Conservation (phyloP, 2,329 filamentous ascomycete species). For the Mollisiaceae sp. region DNA sequence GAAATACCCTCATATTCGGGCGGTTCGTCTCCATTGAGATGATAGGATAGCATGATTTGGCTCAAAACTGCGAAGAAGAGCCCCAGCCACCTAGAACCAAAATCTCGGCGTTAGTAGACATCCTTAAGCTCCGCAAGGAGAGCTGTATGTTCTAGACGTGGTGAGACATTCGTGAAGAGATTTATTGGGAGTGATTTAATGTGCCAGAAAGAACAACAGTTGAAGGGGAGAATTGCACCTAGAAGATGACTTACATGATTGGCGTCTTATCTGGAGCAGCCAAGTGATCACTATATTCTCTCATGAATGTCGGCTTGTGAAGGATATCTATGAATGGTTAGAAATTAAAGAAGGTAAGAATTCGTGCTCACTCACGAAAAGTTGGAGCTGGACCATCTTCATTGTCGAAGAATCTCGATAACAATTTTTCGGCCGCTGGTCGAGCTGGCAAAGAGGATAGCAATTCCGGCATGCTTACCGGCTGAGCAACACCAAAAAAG, state of each 20-base stretch:
- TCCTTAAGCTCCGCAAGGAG: too few species aligned
- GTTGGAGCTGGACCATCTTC: constrained; percentile 62
- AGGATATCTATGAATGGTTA: constrained; percentile 64
- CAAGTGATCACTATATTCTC: constrained; percentile 57
- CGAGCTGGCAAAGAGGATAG: constrained; percentile 79
- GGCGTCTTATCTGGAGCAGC: constrained; percentile 70
- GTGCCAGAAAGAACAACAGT: too few species aligned
- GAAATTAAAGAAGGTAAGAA: neutral
- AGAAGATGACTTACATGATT: constrained; percentile 52
- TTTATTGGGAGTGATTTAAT: too few species aligned
- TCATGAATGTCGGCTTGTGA: constrained; percentile 81
- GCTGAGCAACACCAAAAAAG: constrained; percentile 72
- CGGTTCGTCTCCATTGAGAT: constrained; percentile 76
- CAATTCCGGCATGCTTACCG: constrained; percentile 76
- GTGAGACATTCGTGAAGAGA: too few species aligned
- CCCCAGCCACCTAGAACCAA: constrained; percentile 62
- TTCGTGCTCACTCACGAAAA: constrained; percentile 23
- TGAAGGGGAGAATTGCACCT: too few species aligned
- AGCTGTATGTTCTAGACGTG: too few species aligned
- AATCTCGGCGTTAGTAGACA: too few species aligned
- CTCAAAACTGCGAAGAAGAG: constrained; percentile 78
- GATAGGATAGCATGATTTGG: constrained; percentile 76
- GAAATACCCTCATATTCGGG: constrained; percentile 69
- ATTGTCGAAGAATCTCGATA: constrained; percentile 87
- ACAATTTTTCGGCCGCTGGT: constrained; percentile 78